Evolutionary conservation across 2,329 filamentous ascomycete species (phyloP).

Genomic region (Sphaerulina musiva): DNA sequence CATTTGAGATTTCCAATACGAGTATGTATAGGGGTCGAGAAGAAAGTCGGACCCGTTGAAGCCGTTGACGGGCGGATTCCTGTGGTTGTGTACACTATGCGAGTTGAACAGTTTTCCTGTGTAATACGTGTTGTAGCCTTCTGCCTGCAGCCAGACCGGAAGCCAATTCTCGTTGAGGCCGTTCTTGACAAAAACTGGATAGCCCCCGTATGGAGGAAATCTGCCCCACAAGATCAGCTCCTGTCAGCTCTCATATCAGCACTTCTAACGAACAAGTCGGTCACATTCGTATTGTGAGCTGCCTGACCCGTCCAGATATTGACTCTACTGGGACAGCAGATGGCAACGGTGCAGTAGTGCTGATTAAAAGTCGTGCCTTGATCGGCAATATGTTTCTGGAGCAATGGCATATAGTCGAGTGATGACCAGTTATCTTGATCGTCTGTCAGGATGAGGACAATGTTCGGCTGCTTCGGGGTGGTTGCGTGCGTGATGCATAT

Average conservation of each 20-base stretch:
- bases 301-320: conserved; percentile 58
- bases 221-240: neutral
- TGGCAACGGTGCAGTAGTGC: conserved; percentile 59
- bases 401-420: conserved; percentile 56
- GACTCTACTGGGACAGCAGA: conserved; percentile 62
- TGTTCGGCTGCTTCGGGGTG: conserved; percentile 41
- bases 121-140: conserved; percentile 65
- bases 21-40: conserved; percentile 60
- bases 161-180: conserved; percentile 62
- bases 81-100: conserved; percentile 54
- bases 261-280: conserved; percentile 38
- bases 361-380: conserved; percentile 48
- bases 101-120: conserved; percentile 62
- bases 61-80: conserved; percentile 51
- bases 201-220: conserved; percentile 52
- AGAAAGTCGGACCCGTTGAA: conserved; percentile 50
- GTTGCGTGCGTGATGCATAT: neutral
- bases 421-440: conserved; percentile 58
- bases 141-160: conserved; percentile 61
- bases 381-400: conserved; percentile 42
- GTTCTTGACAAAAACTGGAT: conserved; percentile 58
- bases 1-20: conserved; percentile 53
- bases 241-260: neutral
- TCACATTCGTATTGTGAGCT: conserved; percentile 65
- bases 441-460: conserved; percentile 61